Evolutionary conservation across 1,139 yeast species (phyloP).

Genomic region (Magnusiomyces magnusii): DNA sequence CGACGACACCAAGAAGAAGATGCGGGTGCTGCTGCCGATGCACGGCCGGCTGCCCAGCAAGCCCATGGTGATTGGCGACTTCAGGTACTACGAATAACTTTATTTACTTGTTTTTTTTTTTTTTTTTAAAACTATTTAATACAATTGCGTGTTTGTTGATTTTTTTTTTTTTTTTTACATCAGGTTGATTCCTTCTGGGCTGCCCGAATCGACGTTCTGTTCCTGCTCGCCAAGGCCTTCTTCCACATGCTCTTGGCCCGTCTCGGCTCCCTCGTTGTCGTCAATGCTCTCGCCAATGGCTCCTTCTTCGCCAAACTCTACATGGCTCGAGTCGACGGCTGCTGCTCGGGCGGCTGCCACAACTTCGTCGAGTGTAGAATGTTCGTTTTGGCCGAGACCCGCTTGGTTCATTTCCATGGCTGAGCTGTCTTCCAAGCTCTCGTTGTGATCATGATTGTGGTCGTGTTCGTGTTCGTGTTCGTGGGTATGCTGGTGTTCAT

Average conservation of each 20-base stretch:
- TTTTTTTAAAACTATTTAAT: too few relatives aligned
- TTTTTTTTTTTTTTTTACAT: too few relatives aligned
- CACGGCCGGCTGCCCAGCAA: conserved; percentile 79
- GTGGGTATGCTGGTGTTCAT: conserved; percentile 1
- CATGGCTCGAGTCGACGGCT: neutral
- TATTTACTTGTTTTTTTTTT: too few relatives aligned
- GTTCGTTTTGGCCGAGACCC: neutral
- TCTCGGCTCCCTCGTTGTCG: neutral
- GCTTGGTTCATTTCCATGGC: neutral
- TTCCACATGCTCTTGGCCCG: neutral
- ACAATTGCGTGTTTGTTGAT: too few relatives aligned
- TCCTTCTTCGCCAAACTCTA: too few relatives aligned
- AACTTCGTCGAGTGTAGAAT: neutral
- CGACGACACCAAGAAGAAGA: conserved; percentile 61
- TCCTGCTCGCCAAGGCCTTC: neutral
- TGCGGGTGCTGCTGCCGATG: conserved; percentile 73
- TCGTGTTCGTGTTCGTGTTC: too few relatives aligned
- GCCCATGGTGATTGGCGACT: conserved; percentile 57
- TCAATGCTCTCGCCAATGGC: neutral
- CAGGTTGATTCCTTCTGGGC: too few relatives aligned
- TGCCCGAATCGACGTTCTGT: neutral
- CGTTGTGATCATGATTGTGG: neutral
- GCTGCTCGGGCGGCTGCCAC: conserved; percentile 1
- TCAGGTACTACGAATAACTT: conserved; percentile 57
- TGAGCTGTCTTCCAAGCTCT: neutral